Evolutionary conservation across 192 early-diverging fungal genomes (phyloP).

Genomic region (Oehlia diaphana): DNA sequence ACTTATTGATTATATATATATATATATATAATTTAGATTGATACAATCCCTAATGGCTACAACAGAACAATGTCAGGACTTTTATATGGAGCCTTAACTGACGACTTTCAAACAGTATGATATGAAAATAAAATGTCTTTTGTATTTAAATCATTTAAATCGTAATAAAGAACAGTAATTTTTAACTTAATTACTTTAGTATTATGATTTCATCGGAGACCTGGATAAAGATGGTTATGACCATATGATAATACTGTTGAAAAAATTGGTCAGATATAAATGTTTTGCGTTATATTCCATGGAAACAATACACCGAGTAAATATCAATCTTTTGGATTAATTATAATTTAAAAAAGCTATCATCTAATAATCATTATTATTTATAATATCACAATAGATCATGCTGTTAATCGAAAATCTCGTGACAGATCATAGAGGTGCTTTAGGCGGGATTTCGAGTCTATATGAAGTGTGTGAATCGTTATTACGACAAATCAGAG

Average conservation of each 20-base stretch:
- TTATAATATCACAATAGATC: not conserved
- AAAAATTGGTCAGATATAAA: not conserved
- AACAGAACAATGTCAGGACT: not conserved
- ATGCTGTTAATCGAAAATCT: not conserved
- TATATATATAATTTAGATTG: not conserved
- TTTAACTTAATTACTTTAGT: slow-evolving; percentile 3
- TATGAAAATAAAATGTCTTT: not conserved
- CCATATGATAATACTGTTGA: not conserved
- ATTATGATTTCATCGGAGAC: slow-evolving; percentile 3
- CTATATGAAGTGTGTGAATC: slow-evolving; percentile 1
- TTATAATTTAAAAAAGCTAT: not conserved
- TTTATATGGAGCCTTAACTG: slow-evolving; percentile 1
- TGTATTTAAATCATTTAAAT: not conserved
- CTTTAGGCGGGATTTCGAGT: not conserved
- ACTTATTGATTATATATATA: not conserved
- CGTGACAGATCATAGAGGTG: not conserved
- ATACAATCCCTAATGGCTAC: not conserved
- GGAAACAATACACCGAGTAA: not conserved
- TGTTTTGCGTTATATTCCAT: not conserved
- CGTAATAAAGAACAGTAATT: not conserved
- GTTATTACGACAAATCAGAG: slow-evolving; percentile 2
- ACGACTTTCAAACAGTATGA: not conserved
- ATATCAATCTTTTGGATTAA: not conserved
- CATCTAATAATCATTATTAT: not conserved
- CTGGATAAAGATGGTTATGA: slow-evolving; percentile 1